These are phyloP conservation scores for Trichoderma sp. DNA, from an alignment of 2,329 filamentous ascomycete genomes.

Conservation along the genomic window DNA sequence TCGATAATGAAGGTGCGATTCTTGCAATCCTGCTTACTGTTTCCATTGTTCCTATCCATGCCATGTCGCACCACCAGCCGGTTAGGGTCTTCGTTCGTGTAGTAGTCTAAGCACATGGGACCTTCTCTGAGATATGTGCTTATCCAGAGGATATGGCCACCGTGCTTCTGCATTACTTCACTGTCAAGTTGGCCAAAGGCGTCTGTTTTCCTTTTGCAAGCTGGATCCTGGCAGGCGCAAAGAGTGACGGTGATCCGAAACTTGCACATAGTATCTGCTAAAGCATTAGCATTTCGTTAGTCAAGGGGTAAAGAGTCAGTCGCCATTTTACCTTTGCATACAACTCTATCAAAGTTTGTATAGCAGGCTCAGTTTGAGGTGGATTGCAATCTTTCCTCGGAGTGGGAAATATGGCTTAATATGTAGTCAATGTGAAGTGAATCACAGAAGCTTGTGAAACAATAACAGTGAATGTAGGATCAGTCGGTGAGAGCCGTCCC, in stretches of 20 bases:
- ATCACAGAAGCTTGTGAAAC: background rate
- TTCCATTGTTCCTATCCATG: conserved; percentile 20
- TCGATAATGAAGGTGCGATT: conserved; percentile 8
- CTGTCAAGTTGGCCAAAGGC: background rate
- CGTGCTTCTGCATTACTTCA: conserved; percentile 2
- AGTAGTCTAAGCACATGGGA: conserved; percentile 17
- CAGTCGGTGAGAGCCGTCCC: background rate
- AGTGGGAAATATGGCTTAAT: background rate
- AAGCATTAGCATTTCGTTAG: background rate
- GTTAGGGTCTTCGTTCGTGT: conserved; percentile 17
- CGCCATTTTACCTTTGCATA: background rate
- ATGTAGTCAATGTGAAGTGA: background rate
- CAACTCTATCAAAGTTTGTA: background rate
- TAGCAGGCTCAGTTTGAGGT: too few species aligned
- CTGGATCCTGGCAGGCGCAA: background rate
- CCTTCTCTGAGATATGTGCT: conserved; percentile 9
- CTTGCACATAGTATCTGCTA: background rate
- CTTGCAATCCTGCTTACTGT: conserved; percentile 22
- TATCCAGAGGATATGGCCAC: conserved; percentile 12
- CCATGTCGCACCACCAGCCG: conserved; percentile 18
- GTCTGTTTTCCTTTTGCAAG: background rate
- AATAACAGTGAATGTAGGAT: background rate
- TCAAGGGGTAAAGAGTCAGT: background rate
- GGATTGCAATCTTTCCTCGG: too few species aligned
- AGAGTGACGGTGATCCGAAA: conserved; percentile 1